phyloP scores from a whole-genome alignment of 192 early-diverging fungal species.

The Rhizophagus prolifer region DNA sequence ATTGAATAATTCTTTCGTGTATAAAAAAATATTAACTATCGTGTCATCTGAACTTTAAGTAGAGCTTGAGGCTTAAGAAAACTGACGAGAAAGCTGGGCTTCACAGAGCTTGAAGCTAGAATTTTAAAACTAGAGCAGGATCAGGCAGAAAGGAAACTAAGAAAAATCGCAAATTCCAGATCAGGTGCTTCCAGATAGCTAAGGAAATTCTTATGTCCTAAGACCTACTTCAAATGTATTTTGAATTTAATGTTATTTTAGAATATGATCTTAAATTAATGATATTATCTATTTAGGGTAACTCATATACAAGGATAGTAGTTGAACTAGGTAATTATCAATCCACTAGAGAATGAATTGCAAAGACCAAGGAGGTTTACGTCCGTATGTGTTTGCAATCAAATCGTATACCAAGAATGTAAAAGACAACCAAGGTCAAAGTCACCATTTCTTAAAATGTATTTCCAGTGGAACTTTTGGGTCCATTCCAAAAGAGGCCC shows the following conservation, averaged over 20 bases:
- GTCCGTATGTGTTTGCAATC: not conserved
- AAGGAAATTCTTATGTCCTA: too few relatives aligned
- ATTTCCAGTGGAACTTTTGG: not conserved
- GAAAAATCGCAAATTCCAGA: too few relatives aligned
- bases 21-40: too few relatives aligned
- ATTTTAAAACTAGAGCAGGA: too few relatives aligned
- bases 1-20: too few relatives aligned
- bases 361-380: not conserved
- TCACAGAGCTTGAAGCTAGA: too few relatives aligned
- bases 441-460: not conserved
- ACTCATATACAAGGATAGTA: not conserved
- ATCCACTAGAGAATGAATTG: not conserved
- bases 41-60: too few relatives aligned
- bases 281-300: not conserved
- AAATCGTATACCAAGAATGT: not conserved
- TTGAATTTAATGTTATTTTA: constrained; percentile 20
- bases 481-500: not conserved
- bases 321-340: not conserved
- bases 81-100: too few relatives aligned
- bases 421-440: not conserved
- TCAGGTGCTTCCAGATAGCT: too few relatives aligned
- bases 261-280: not conserved
- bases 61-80: too few relatives aligned
- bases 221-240: not conserved
- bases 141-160: too few relatives aligned